phyloP scores from a whole-genome alignment of 441 rosid genomes.

The Euphorbia celastroides region DNA sequence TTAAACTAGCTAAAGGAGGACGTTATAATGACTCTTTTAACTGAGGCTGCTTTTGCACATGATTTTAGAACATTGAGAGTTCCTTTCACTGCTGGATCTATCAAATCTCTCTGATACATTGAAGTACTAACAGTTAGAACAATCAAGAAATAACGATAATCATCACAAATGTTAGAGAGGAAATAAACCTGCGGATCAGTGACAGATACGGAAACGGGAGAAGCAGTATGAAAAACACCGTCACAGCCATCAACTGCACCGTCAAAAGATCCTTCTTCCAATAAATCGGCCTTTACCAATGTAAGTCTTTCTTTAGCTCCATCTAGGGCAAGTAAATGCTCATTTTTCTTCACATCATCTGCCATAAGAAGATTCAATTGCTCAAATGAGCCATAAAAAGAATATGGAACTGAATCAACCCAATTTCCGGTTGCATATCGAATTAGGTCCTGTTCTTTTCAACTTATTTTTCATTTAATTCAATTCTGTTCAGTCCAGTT shows the following conservation, averaged over 20 bases:
- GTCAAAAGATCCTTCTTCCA: too few relatives aligned
- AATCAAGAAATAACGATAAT: too few relatives aligned
- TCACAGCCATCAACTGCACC: conserved; percentile 21
- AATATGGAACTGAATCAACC: too few relatives aligned
- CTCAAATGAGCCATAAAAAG: background rate
- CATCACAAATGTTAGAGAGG: background rate
- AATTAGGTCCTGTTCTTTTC: too few relatives aligned
- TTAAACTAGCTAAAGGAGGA: conserved; percentile 36
- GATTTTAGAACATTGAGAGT: conserved; percentile 41
- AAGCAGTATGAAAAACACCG: conserved; percentile 30
- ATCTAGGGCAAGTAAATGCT: too few relatives aligned
- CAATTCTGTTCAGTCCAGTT: too few relatives aligned
- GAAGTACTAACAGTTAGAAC: too few relatives aligned
- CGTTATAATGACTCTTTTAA: conserved; percentile 44
- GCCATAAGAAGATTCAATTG: background rate
- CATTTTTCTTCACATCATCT: conserved; percentile 38
- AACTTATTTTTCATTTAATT: too few relatives aligned
- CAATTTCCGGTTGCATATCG: too few relatives aligned
- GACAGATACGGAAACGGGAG: too few relatives aligned
- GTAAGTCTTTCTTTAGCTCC: conserved; percentile 39
- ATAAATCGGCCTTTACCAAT: conserved; percentile 32
- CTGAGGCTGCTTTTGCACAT: conserved; percentile 37
- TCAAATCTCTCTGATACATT: conserved; percentile 43
- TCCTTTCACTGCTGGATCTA: conserved; percentile 60
- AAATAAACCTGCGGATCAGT: conserved; percentile 26